Base-by-base conservation (phyloP, 2,329 filamentous ascomycete genomes). In the Raffaelea arxii region DNA sequence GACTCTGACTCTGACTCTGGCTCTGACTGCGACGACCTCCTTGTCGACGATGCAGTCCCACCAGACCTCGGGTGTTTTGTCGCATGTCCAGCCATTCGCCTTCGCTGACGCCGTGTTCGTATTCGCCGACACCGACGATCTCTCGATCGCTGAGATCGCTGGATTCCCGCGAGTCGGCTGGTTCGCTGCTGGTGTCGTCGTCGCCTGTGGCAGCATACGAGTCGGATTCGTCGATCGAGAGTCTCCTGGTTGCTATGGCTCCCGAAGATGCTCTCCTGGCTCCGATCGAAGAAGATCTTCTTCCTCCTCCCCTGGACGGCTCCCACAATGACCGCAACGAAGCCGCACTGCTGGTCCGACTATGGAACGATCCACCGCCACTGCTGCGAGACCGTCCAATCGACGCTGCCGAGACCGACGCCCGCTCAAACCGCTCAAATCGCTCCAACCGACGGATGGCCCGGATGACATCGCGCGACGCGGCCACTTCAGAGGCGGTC, bases 291-390 rank as follows among this genome's bases (percentile, higher is more conserved):
- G n/a, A n/a, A n/a, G n/a, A n/a, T n/a, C n/a, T n/a, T n/a, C n/a
- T n/a, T n/a, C n/a, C n/a, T n/a, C n/a, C n/a, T n/a, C n/a, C n/a
- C n/a, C n/a, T n/a, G n/a, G n/a, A n/a, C 22, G 73, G 71, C 54
- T 82, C 79, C 78, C 80, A 85, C 35, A 84, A 67, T 1, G 84
- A 84, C 49, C 72, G 72, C 43, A 86, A 64, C 3, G 84, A 86
- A 24, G 74, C 75, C 16, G 77, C 74, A 57, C 85, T 89, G 62
- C 73, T 85, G 47, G 72, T 75, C 62, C 73, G 75, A 62, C 75
- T 84, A 57, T 65, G 74, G 39, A 78, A 57, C 49, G 77, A 71
- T 58, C 74, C 66, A 58, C 79, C 76, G 58, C 84, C 89, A 41
- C 78, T 78, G n/a, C n/a, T n/a, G n/a, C n/a, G n/a, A n/a, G n/a